phyloP scores from a whole-genome alignment of 2,329 filamentous ascomycete species.

The Nemania diffusa region DNA sequence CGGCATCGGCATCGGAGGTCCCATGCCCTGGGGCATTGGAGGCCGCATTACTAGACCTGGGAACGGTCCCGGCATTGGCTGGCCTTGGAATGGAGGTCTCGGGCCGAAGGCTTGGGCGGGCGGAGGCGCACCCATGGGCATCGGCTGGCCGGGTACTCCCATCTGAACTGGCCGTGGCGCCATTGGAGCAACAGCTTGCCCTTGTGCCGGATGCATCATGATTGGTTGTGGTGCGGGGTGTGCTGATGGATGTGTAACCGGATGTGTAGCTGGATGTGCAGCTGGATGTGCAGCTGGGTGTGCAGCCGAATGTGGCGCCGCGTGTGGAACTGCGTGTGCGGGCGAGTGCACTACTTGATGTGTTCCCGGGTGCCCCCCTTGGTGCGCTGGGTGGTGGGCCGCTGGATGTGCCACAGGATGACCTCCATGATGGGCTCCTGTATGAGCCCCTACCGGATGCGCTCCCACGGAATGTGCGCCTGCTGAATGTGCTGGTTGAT shows the following conservation, averaged over 20 bases:
- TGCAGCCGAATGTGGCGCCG: slow-evolving; percentile 1
- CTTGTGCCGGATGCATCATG: neutral
- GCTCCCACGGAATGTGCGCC: slow-evolving; percentile 1
- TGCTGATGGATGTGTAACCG: neutral
- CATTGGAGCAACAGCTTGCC: slow-evolving; percentile 6
- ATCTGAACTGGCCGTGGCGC: slow-evolving; percentile 22
- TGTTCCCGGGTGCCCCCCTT: slow-evolving; percentile 3
- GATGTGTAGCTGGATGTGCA: neutral
- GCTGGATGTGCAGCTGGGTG: neutral
- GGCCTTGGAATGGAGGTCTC: slow-evolving; percentile 16
- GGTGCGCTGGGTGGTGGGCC: slow-evolving; percentile 3
- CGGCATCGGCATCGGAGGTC: slow-evolving; percentile 17
- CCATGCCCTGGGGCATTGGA: slow-evolving; percentile 13
- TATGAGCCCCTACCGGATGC: neutral
- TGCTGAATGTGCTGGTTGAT: slow-evolving; percentile 11
- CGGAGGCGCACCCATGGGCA: slow-evolving; percentile 15
- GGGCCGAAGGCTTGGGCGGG: slow-evolving; percentile 13
- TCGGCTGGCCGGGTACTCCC: slow-evolving; percentile 16
- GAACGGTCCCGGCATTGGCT: slow-evolving; percentile 8
- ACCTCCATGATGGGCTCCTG: slow-evolving; percentile 10
- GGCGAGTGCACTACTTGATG: slow-evolving; percentile 5
- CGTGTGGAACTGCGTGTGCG: neutral
- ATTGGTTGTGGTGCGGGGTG: neutral
- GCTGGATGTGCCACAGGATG: slow-evolving; percentile 10
- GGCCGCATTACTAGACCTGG: slow-evolving; percentile 8